phyloP scores from a whole-genome alignment of 2,329 filamentous ascomycete species.

The Esteya vermicola region DNA sequence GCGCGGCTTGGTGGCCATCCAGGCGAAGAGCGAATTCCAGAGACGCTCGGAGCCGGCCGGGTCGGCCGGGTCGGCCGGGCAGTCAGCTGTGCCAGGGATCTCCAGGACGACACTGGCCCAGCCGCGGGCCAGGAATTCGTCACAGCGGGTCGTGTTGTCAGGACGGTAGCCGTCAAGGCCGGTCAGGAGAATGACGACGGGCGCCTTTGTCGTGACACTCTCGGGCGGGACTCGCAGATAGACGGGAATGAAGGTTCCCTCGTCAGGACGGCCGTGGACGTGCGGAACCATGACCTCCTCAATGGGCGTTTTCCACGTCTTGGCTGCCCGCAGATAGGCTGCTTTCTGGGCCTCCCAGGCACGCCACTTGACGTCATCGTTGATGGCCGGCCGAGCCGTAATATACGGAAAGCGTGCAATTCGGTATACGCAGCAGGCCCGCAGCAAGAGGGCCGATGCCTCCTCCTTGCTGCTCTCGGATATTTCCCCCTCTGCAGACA shows the following conservation, averaged over 20 bases:
- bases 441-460: constrained; percentile 51
- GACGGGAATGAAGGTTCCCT: constrained; percentile 39
- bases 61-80: constrained; percentile 47
- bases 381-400: constrained; percentile 22
- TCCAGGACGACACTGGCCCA: constrained; percentile 50
- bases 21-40: constrained; percentile 47
- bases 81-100: constrained; percentile 55
- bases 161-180: constrained; percentile 49
- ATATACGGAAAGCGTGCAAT: constrained; percentile 57
- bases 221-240: constrained; percentile 51
- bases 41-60: constrained; percentile 44
- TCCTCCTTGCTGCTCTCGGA: constrained; percentile 22
- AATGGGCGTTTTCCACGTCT: constrained; percentile 41
- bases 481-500: constrained; percentile 14
- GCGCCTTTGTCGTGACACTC: constrained; percentile 19
- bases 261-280: constrained; percentile 19
- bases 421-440: constrained; percentile 57
- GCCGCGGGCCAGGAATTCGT: constrained; percentile 48
- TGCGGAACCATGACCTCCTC: constrained; percentile 49
- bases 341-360: constrained; percentile 55
- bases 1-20: constrained; percentile 29
- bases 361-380: constrained; percentile 34
- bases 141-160: constrained; percentile 44
- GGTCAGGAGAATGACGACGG: constrained; percentile 42
- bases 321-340: constrained; percentile 43